A percentile compares a stretch with the other conserved stretches of the same genome.
Evolutionary conservation across 768 basidiomycete species (phyloP).

Genomic region (Hydnomerulius pinastri): DNA sequence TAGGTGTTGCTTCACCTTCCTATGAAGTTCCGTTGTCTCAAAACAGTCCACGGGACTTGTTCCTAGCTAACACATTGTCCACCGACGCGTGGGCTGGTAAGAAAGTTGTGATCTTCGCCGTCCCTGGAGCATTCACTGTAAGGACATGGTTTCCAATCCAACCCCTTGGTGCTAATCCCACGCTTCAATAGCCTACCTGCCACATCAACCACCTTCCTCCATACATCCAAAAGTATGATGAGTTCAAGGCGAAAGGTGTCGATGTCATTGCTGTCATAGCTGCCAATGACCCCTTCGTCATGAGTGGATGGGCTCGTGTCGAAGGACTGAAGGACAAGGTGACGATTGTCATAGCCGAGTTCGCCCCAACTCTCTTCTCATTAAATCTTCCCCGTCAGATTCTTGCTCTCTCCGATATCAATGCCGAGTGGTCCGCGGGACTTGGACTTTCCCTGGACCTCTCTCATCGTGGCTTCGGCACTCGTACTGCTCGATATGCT

Average conservation of each 20-base stretch:
- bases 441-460: conserved; percentile 61
- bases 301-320: conserved; percentile 62
- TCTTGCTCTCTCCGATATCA: conserved; percentile 55
- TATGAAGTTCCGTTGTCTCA: not conserved
- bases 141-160: conserved; percentile 21
- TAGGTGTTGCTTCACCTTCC: conserved; percentile 40
- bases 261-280: conserved; percentile 53
- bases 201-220: conserved; percentile 46
- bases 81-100: conserved; percentile 78
- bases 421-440: conserved; percentile 55
- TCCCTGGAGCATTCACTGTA: conserved; percentile 83
- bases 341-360: conserved; percentile 27
- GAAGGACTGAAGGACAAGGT: conserved; percentile 71
- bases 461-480: conserved; percentile 48
- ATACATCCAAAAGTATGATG: conserved; percentile 46
- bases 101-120: conserved; percentile 76
- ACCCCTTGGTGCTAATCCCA: not conserved
- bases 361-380: not conserved
- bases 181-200: conserved; percentile 38
- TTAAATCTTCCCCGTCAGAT: conserved; percentile 41
- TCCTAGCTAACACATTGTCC: conserved; percentile 50
- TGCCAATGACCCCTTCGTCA: conserved; percentile 61
- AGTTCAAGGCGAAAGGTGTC: conserved; percentile 56
- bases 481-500: conserved; percentile 63
- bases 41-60: not conserved